A percentile compares a stretch with the other conserved stretches of the same genome.
Evolutionary conservation across 371 early-diverging fungal species (phyloP).

Genomic region (Coemansia sp.): DNA sequence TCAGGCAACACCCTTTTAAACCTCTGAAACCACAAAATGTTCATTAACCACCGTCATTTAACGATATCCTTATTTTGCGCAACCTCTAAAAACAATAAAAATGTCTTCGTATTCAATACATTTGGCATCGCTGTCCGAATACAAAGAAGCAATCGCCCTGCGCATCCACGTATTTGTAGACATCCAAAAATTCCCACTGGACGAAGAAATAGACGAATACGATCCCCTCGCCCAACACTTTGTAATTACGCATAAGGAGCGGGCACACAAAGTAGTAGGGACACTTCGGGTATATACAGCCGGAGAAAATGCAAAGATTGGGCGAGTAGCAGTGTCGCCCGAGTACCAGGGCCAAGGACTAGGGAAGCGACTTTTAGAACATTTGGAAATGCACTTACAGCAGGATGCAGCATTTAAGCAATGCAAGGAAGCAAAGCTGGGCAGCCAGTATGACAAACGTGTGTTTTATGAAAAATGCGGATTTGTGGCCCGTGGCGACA

Average conservation of each 20-base stretch:
- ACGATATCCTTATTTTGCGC: no score
- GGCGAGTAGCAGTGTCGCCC: constrained; percentile 39
- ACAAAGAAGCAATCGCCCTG: constrained; percentile 8
- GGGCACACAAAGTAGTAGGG: constrained; percentile 24
- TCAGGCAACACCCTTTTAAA: no score
- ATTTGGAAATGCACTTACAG: constrained; percentile 25
- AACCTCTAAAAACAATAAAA: not conserved
- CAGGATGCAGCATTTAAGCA: not conserved
- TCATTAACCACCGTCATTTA: no score
- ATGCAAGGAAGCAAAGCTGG: constrained; percentile 13
- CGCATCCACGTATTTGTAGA: constrained; percentile 33
- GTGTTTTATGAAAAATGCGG: constrained; percentile 41
- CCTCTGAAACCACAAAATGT: no score
- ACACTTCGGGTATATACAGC: constrained; percentile 27
- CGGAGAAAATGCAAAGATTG: constrained; percentile 25
- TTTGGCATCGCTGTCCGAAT: constrained; percentile 10
- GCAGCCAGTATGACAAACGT: constrained; percentile 41
- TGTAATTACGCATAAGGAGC: constrained; percentile 7
- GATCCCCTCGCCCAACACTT: constrained; percentile 23
- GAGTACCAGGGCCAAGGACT: constrained; percentile 46
- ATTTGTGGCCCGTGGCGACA: constrained; percentile 15
- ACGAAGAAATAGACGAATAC: constrained; percentile 20
- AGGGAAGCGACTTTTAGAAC: constrained; percentile 26
- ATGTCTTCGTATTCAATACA: constrained; percentile 2
- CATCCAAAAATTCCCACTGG: constrained; percentile 27